Conservation (phyloP, 140 eudicot species). For the Bidens hawaiensis region DNA sequence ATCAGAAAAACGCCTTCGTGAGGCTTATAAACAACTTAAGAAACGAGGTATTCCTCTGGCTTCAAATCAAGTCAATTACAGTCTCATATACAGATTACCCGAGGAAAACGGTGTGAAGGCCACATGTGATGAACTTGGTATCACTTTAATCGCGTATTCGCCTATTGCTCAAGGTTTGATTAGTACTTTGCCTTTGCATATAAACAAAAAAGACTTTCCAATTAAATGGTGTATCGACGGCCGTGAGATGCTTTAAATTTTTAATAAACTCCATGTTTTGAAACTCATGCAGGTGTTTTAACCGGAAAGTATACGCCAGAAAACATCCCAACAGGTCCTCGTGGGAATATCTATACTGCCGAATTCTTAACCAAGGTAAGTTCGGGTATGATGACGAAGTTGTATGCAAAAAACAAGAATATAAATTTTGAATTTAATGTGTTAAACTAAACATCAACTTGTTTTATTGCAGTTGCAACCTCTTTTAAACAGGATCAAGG, state of each 20-base stretch:
- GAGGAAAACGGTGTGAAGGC: slow-evolving; percentile 95
- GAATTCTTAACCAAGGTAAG: slow-evolving; percentile 70
- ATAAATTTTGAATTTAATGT: background rate
- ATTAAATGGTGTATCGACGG: too few relatives aligned
- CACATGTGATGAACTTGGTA: slow-evolving; percentile 93
- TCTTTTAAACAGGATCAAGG: slow-evolving; percentile 73
- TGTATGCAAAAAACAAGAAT: background rate
- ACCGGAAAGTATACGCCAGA: slow-evolving; percentile 90
- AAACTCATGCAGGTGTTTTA: slow-evolving; percentile 55
- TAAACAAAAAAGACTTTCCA: background rate
- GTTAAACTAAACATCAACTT: slow-evolving; percentile 10
- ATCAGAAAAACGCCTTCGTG: slow-evolving; percentile 86
- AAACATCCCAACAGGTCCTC: slow-evolving; percentile 94
- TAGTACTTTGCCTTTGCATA: background rate
- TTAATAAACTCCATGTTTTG: too few relatives aligned
- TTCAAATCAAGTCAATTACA: slow-evolving; percentile 98
- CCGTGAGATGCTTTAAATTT: too few relatives aligned
- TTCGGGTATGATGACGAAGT: background rate
- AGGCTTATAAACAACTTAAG: slow-evolving; percentile 66
- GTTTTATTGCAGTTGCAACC: slow-evolving; percentile 80
- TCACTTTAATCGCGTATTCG: slow-evolving; percentile 81
- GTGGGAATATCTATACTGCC: slow-evolving; percentile 92
- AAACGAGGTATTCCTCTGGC: slow-evolving; percentile 90
- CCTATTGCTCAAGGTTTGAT: slow-evolving; percentile 92
- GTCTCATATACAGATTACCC: slow-evolving; percentile 93